Percentiles rank a stretch among this genome's conserved stretches.
Conservation (phyloP, 139 green algal genomes). For the Tetradesmus lagerheimii region DNA sequence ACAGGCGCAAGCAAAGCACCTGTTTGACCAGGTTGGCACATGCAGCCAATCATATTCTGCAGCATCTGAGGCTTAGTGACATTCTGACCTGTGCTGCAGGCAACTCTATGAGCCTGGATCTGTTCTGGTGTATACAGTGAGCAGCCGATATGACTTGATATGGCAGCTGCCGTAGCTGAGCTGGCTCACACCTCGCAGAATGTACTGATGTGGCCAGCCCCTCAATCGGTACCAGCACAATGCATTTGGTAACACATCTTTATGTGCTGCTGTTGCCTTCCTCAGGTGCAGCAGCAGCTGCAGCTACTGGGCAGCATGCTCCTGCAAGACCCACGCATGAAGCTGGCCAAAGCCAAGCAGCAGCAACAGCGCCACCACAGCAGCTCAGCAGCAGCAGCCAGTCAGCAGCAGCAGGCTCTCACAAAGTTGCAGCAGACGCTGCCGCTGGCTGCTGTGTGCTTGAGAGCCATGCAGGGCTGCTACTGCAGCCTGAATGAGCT, state of each 20-base stretch:
- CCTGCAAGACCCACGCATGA: neutral
- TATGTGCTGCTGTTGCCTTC: neutral
- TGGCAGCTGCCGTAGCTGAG: neutral
- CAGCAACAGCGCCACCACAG: neutral
- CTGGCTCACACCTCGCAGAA: neutral
- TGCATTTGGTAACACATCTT: too few species aligned
- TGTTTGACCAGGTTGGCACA: neutral
- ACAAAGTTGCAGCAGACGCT: slow-evolving; percentile 31
- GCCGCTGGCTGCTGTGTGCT: slow-evolving; percentile 29
- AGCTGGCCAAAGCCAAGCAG: neutral
- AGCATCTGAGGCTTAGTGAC: too few species aligned
- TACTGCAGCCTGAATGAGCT: slow-evolving; percentile 13
- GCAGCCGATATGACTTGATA: too few species aligned
- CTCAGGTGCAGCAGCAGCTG: slow-evolving; percentile 37
- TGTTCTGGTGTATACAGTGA: too few species aligned
- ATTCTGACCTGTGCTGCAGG: too few species aligned
- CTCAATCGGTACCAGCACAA: neutral
- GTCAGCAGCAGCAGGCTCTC: slow-evolving; percentile 8
- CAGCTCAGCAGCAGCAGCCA: neutral
- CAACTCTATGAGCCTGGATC: too few species aligned
- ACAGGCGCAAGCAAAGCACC: neutral
- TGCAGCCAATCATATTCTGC: neutral
- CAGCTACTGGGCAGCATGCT: neutral
- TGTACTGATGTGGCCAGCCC: neutral
- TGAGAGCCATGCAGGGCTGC: slow-evolving; percentile 2